Evolutionary conservation across 768 basidiomycete species (phyloP).

Genomic region (Xerocomellus chrysenteron): DNA sequence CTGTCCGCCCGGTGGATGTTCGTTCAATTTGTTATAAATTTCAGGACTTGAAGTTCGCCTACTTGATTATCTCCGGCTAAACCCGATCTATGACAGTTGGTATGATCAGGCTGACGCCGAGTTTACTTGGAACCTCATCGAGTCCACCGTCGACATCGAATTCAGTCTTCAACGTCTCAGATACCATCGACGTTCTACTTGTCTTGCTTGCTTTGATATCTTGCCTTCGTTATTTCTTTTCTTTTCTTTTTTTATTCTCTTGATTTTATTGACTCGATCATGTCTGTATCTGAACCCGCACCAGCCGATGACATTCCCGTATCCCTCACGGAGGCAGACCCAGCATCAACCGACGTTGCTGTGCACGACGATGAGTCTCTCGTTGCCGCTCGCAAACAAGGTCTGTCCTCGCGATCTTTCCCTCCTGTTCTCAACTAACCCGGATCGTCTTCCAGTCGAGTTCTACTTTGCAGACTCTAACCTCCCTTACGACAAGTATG

Average conservation of each 20-base stretch:
- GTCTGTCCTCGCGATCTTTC: conserved; percentile 34
- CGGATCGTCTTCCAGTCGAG: conserved; percentile 56
- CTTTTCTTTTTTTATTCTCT: neutral
- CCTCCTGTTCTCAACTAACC: neutral
- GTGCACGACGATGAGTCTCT: conserved; percentile 41
- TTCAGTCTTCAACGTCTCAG: neutral
- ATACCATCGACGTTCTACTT: neutral
- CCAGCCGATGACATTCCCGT: neutral
- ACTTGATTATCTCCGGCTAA: neutral
- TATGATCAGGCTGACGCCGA: neutral
- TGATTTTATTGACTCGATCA: conserved; percentile 11
- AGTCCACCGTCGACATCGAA: neutral
- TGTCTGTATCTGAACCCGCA: conserved; percentile 22
- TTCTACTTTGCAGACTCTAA: conserved; percentile 98
- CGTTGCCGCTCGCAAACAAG: conserved; percentile 53
- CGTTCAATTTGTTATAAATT: too few species aligned
- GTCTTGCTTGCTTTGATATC: neutral
- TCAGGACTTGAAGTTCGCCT: too few species aligned
- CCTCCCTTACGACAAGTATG: conserved; percentile 84
- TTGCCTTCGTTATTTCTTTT: neutral
- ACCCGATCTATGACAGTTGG: neutral
- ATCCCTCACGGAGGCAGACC: neutral
- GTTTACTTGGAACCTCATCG: neutral
- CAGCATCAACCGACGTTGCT: conserved; percentile 16
- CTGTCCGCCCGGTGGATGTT: too few species aligned